Conservation (phyloP, 345 rosid species). For the Jatropha curcas region DNA sequence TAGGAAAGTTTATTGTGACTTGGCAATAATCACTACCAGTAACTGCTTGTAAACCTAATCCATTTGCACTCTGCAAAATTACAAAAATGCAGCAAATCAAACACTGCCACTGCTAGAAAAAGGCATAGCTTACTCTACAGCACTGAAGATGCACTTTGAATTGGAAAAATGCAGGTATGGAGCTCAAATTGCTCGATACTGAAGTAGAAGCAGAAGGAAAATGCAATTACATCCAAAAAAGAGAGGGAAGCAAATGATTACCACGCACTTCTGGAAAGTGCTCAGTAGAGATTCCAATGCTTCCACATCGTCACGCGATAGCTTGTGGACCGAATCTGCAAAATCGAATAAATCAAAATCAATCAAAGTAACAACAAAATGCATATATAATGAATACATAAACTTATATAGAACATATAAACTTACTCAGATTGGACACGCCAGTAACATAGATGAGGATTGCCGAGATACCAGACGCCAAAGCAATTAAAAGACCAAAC, state of each 20-base stretch:
- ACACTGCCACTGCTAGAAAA: not conserved
- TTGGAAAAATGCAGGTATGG: too few relatives aligned
- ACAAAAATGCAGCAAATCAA: slow-evolving; percentile 8
- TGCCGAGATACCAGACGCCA: slow-evolving; percentile 69
- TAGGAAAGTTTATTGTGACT: slow-evolving; percentile 65
- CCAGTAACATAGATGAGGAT: slow-evolving; percentile 78
- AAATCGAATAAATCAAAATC: slow-evolving; percentile 2
- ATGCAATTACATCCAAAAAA: not conserved
- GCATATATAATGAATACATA: not conserved
- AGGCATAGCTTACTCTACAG: too few relatives aligned
- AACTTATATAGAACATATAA: not conserved
- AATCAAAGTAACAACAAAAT: not conserved
- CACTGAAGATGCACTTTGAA: not conserved
- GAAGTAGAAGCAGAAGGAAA: too few relatives aligned
- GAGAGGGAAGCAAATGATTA: slow-evolving; percentile 29
- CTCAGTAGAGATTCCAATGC: slow-evolving; percentile 66
- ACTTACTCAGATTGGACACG: slow-evolving; percentile 62
- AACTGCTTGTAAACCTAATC: slow-evolving; percentile 75
- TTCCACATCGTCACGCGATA: slow-evolving; percentile 62
- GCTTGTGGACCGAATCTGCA: slow-evolving; percentile 52
- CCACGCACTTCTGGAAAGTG: slow-evolving; percentile 85
- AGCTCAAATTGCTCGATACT: too few relatives aligned
- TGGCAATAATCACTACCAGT: slow-evolving; percentile 62
- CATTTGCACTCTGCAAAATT: slow-evolving; percentile 76
- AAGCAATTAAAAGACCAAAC: slow-evolving; percentile 52